phyloP scores from a whole-genome alignment of 2,329 filamentous ascomycete genomes.

The Hirsutella rhossiliensis region DNA sequence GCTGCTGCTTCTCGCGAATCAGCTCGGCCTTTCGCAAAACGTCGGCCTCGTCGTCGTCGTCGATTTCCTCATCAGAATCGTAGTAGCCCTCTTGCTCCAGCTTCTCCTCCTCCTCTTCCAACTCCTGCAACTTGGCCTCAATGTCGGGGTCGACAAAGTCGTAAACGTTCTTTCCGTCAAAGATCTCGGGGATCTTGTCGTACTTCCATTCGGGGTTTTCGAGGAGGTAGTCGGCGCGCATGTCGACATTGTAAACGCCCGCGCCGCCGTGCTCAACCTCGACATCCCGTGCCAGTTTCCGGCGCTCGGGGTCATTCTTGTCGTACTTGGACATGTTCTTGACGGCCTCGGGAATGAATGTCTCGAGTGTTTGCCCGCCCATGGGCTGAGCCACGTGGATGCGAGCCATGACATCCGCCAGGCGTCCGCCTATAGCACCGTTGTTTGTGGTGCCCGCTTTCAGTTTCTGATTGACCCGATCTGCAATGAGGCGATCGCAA shows the following conservation, averaged over 20 bases:
- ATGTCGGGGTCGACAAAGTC: slow-evolving; percentile 97
- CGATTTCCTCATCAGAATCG: slow-evolving; percentile 69
- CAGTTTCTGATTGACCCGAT: slow-evolving; percentile 89
- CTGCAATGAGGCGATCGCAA: slow-evolving; percentile 84
- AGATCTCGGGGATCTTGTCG: slow-evolving; percentile 88
- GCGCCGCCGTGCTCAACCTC: slow-evolving; percentile 89
- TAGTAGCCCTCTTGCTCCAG: slow-evolving; percentile 90
- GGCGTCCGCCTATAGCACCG: slow-evolving; percentile 65
- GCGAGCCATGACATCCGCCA: slow-evolving; percentile 81
- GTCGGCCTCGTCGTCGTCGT: slow-evolving; percentile 81
- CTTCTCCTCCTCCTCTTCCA: slow-evolving; percentile 92
- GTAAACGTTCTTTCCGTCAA: slow-evolving; percentile 93
- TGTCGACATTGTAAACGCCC: slow-evolving; percentile 90
- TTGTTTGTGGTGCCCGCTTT: slow-evolving; percentile 75
- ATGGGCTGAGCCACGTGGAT: slow-evolving; percentile 97
- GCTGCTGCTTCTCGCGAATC: slow-evolving; percentile 85
- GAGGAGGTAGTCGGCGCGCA: slow-evolving; percentile 79
- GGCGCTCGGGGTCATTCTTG: slow-evolving; percentile 76
- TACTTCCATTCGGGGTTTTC: slow-evolving; percentile 90
- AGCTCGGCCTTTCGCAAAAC: slow-evolving; percentile 84
- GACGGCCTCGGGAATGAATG: slow-evolving; percentile 78
- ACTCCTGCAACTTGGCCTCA: slow-evolving; percentile 76
- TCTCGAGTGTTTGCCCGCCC: slow-evolving; percentile 64
- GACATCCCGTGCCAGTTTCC: slow-evolving; percentile 69
- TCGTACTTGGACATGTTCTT: slow-evolving; percentile 80